Percentiles rank a stretch among this genome's conserved stretches.
phyloP scores from a whole-genome alignment of 768 basidiomycete species.

The Lactifluus pinguis region DNA sequence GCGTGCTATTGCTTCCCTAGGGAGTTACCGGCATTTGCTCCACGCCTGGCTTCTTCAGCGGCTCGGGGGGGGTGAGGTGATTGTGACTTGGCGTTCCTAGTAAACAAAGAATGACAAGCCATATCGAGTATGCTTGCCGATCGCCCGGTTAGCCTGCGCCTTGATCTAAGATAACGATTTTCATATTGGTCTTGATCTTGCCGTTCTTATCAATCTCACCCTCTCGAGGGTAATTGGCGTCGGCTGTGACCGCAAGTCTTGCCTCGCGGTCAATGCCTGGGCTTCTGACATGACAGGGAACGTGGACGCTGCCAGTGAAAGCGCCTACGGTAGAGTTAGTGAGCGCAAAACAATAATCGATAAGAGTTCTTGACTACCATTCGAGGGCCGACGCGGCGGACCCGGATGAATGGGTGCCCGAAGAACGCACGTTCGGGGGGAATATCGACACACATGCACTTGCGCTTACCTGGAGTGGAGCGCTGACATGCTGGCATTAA shows the following conservation, averaged over 20 bases:
- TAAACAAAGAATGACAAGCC: neutral
- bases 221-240: neutral
- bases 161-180: conserved; percentile 1
- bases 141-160: neutral
- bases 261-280: neutral
- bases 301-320: neutral
- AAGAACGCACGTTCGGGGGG: neutral
- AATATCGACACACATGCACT: neutral
- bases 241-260: neutral
- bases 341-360: neutral
- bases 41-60: too few relatives aligned
- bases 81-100: neutral
- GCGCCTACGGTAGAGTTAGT: neutral
- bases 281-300: conserved; percentile 1
- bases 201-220: neutral
- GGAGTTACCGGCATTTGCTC: neutral
- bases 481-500: neutral
- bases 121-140: neutral
- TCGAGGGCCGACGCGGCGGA: neutral
- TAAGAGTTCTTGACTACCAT: neutral
- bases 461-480: neutral
- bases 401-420: neutral
- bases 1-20: neutral
- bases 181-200: neutral
- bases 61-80: too few relatives aligned